Percentiles rank a stretch among this genome's conserved stretches.
phyloP scores from a whole-genome alignment of 2,329 filamentous ascomycete species.

The Fusarium brachygibbosum region DNA sequence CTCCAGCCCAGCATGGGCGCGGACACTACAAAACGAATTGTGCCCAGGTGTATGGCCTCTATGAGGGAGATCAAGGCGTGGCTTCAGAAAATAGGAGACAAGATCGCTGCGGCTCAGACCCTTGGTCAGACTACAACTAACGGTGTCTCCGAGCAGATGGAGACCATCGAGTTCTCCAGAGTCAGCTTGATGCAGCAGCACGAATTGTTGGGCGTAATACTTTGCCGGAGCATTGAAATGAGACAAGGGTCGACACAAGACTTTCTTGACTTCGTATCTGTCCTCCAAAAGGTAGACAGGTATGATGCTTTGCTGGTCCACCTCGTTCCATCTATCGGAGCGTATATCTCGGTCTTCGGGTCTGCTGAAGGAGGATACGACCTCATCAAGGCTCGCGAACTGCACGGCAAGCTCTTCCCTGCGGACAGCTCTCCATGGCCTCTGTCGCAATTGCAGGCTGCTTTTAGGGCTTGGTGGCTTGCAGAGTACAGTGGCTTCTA shows the following conservation, averaged over 20 bases:
- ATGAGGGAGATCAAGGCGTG: slow-evolving; percentile 84
- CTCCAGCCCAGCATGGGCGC: slow-evolving; percentile 53
- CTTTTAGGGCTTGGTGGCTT: slow-evolving; percentile 87
- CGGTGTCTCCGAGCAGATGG: slow-evolving; percentile 72
- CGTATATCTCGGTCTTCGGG: slow-evolving; percentile 82
- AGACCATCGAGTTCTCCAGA: slow-evolving; percentile 84
- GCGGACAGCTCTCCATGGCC: slow-evolving; percentile 79
- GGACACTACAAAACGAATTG: slow-evolving; percentile 69
- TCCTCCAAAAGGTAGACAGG: slow-evolving; percentile 77
- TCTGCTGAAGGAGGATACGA: slow-evolving; percentile 79
- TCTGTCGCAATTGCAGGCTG: slow-evolving; percentile 81
- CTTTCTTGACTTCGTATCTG: slow-evolving; percentile 77
- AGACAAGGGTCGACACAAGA: slow-evolving; percentile 78
- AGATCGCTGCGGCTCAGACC: slow-evolving; percentile 79
- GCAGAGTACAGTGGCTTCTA: slow-evolving; percentile 94
- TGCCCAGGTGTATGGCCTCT: slow-evolving; percentile 79
- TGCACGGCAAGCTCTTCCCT: slow-evolving; percentile 77
- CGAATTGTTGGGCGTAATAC: slow-evolving; percentile 85
- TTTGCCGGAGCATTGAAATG: slow-evolving; percentile 82
- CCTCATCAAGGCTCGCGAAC: slow-evolving; percentile 75
- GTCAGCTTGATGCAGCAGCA: slow-evolving; percentile 89
- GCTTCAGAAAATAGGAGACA: slow-evolving; percentile 82
- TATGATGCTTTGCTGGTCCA: slow-evolving; percentile 83
- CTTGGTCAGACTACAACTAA: slow-evolving; percentile 70
- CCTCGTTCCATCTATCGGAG: slow-evolving; percentile 82